A percentile compares a stretch with the other conserved stretches of the same genome.
These are phyloP conservation scores for Psidium guajava DNA, from an alignment of 345 rosid species.

Conservation along the genomic window DNA sequence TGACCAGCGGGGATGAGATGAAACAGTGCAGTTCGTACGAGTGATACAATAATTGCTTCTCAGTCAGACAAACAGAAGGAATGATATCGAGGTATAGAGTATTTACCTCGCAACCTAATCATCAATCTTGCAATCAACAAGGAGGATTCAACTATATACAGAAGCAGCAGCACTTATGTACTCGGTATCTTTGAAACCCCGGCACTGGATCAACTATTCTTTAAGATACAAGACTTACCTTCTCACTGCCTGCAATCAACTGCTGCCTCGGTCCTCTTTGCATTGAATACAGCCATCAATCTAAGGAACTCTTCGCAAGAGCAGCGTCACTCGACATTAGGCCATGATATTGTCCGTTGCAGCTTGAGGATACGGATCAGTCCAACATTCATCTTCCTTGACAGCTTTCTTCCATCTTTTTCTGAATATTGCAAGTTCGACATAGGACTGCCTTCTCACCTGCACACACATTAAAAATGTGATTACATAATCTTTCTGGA, in stretches of 20 bases:
- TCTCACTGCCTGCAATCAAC: not conserved
- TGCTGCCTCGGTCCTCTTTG: not conserved
- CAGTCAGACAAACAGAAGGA: not conserved
- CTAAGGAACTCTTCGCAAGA: not conserved
- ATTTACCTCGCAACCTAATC: not conserved
- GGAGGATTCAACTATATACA: not conserved
- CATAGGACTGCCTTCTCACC: constrained; percentile 60
- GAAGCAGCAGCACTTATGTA: not conserved
- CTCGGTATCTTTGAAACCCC: not conserved
- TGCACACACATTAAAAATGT: not conserved
- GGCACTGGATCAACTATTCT: not conserved
- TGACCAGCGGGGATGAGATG: not conserved
- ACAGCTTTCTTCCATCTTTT: constrained; percentile 41
- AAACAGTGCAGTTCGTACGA: not conserved
- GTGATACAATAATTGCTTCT: not conserved
- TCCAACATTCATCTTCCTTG: constrained; percentile 41
- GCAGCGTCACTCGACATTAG: not conserved
- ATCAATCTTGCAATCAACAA: not conserved
- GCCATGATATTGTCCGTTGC: not conserved
- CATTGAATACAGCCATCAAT: not conserved
- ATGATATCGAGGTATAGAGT: not conserved
- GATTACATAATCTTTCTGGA: not conserved
- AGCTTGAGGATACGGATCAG: constrained; percentile 25
- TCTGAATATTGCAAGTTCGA: constrained; percentile 29
- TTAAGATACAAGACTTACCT: not conserved